Evolutionary conservation across 2,329 filamentous ascomycete species (phyloP), one percentile per base, ranked within the genome.

Genomic region (Fusarium camptoceras): DNA sequence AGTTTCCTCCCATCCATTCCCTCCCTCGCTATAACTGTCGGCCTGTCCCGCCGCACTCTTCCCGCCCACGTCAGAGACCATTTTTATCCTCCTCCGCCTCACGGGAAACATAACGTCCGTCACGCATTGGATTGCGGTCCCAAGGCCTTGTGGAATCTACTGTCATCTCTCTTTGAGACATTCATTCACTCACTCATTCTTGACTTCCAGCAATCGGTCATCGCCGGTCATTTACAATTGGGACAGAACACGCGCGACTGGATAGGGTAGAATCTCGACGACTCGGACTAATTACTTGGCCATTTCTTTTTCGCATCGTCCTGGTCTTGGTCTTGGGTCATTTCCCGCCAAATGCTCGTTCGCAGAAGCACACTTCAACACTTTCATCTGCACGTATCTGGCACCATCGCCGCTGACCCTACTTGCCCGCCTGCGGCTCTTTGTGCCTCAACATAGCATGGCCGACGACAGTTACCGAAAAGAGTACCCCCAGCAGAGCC

Each of bases 391-490:
- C 47, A 71, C 51, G 60, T 51, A 46, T 56, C 37, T 60, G 64
- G 66, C 68, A 56, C 50, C 42, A 57, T 48, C 65, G 51, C 59
- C 64, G 54, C 61, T 72, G 69, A 59, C 67, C 58, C 56, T 71
- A 72, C 59, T 59, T 59, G 70, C 69, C 73, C 47, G 58, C 71
- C 71, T 73, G 73, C 66, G 76, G 74, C 71, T 71, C 60, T 59
- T 70, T 62, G 61, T 66, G 65, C 67, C 63, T 71, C 70, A 68
- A 72, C 77, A 75, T 75, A 80, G 78, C 74, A 81, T 81, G 79
- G 79, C 79, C 73, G 79, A 81, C 76, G 79, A 81, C 71, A 77
- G 75, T 62, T 77, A 78, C 72, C 78, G 78, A 71, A 77, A 78
- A 69, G 77, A 81, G 59, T 78, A 80, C 76, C 74, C 76, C 67